Conservation (phyloP, 75 land plant species). For the Chamaecyparis obtusa region DNA sequence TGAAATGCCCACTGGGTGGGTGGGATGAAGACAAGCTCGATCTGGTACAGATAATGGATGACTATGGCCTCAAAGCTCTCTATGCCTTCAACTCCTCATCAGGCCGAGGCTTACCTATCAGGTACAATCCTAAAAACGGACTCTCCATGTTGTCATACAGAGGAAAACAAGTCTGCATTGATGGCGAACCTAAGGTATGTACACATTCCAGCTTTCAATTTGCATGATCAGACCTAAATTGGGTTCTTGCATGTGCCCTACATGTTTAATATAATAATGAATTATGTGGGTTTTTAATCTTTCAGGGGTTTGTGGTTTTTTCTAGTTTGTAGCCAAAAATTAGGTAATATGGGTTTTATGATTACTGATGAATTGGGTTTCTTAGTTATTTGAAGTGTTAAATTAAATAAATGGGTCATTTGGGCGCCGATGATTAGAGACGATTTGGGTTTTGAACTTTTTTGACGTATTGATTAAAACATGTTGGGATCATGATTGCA, state of each 20-base stretch:
- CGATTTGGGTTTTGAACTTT: background rate
- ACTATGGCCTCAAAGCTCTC: conserved; percentile 59
- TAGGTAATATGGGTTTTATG: background rate
- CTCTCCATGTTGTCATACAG: conserved; percentile 66
- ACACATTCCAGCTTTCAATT: background rate
- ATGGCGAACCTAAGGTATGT: conserved; percentile 87
- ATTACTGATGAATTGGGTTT: background rate
- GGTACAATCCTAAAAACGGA: conserved; percentile 67
- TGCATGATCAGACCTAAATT: background rate
- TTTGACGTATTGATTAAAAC: background rate
- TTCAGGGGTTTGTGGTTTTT: background rate
- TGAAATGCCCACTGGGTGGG: conserved; percentile 63
- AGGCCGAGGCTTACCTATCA: conserved; percentile 71
- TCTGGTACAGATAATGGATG: conserved; percentile 61
- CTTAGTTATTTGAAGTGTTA: background rate
- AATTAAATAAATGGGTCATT: background rate
- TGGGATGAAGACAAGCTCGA: conserved; percentile 88
- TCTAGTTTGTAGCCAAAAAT: background rate
- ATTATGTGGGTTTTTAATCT: background rate
- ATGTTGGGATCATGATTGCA: background rate
- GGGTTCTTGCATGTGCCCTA: too few species aligned
- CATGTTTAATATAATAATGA: background rate
- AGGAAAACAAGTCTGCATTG: conserved; percentile 57
- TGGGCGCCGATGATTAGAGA: background rate
- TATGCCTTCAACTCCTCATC: conserved; percentile 60